Conservation (phyloP, 2,329 filamentous ascomycete genomes). For the Cladosporium sp. region DNA sequence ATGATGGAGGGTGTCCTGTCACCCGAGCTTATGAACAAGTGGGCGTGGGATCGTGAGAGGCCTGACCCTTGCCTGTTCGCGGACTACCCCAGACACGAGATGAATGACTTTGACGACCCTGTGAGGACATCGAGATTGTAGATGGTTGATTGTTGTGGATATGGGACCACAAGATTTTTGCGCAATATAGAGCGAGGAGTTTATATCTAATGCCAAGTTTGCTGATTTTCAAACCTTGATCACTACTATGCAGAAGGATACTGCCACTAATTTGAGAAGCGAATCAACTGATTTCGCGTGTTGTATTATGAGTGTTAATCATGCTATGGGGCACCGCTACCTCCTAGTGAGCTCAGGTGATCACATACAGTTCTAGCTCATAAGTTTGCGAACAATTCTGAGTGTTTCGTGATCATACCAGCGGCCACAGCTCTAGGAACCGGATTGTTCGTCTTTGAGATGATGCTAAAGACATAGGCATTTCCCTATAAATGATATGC, state of each 20-base stretch:
- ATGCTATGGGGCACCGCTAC: background rate
- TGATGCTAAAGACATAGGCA: too few species aligned
- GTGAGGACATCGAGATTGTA: conserved; percentile 16
- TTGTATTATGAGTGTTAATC: background rate
- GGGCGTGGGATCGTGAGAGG: conserved; percentile 58
- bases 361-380: too few species aligned
- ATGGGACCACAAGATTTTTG: background rate
- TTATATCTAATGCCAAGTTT: background rate
- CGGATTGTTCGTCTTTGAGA: too few species aligned
- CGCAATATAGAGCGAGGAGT: background rate
- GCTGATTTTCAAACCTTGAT: too few species aligned
- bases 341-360: too few species aligned
- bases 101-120: conserved; percentile 49
- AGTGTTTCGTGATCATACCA: too few species aligned
- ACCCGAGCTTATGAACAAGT: conserved; percentile 43
- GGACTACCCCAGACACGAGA: conserved; percentile 56
- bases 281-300: background rate
- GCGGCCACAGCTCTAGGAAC: too few species aligned
- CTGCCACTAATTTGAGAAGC: background rate
- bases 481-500: too few species aligned
- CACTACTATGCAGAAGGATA: too few species aligned
- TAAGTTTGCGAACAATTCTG: too few species aligned
- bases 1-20: conserved; percentile 38
- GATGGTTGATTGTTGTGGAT: background rate
- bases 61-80: conserved; percentile 51